These are phyloP conservation scores for Schizochytrium sp. DNA, from an alignment of 108 stramenopile genomes.

Conservation along the genomic window DNA sequence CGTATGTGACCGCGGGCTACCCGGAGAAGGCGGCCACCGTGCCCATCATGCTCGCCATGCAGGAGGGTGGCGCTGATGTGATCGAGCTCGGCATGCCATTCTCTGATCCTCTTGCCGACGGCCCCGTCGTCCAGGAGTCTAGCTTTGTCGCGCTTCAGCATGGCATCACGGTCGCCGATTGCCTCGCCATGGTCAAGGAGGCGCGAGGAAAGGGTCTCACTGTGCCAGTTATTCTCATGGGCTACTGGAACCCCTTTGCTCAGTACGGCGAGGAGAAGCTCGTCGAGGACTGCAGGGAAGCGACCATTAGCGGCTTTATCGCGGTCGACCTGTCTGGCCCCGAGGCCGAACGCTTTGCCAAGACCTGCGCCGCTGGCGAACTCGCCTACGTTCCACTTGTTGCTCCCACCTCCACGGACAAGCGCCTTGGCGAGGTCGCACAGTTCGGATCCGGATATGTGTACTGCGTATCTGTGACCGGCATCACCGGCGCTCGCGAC, in stretches of 20 bases:
- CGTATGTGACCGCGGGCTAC: constrained; percentile 34
- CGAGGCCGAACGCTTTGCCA: constrained; percentile 50
- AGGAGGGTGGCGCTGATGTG: constrained; percentile 83
- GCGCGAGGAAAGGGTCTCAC: constrained; percentile 82
- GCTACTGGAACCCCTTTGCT: constrained; percentile 94
- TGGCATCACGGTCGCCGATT: constrained; percentile 66
- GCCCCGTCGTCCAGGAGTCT: constrained; percentile 85
- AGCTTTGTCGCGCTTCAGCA: constrained; percentile 85
- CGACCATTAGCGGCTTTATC: constrained; percentile 87
- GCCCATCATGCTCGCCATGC: constrained; percentile 82
- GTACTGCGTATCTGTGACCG: constrained; percentile 94
- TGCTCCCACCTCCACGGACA: constrained; percentile 88
- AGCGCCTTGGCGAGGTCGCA: constrained; percentile 72
- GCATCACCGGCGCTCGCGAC: constrained; percentile 80
- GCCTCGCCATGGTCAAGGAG: constrained; percentile 71
- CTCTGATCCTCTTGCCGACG: constrained; percentile 98
- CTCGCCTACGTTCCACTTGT: constrained; percentile 87
- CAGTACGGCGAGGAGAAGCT: constrained; percentile 81
- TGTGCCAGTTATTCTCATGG: constrained; percentile 94
- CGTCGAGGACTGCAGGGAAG: constrained; percentile 59
- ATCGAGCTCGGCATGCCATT: constrained; percentile 97
- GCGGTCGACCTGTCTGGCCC: constrained; percentile 95
- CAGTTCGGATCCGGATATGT: constrained; percentile 59
- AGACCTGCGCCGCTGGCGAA: constrained; percentile 67
- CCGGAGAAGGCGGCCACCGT: constrained; percentile 66